Percentiles rank a stretch among this genome's conserved stretches.
These are phyloP conservation scores for Agaricus sinodeliciosus DNA, from an alignment of 768 basidiomycete genomes.

Conservation along the genomic window DNA sequence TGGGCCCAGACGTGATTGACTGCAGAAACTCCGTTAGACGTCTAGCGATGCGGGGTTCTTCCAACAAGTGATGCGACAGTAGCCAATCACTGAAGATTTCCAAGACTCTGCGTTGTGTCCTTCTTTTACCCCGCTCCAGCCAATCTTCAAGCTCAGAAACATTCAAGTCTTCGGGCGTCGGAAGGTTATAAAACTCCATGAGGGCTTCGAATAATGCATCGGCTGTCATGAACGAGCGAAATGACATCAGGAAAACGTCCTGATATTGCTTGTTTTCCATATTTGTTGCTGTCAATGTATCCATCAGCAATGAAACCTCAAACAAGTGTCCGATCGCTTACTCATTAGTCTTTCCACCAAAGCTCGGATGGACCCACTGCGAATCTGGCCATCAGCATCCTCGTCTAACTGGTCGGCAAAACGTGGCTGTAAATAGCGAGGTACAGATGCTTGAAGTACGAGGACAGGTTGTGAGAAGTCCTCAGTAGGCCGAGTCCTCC, in stretches of 20 bases:
- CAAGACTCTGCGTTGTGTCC: conserved; percentile 57
- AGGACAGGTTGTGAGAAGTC: conserved; percentile 26
- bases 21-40: conserved; percentile 51
- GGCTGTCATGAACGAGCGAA: conserved; percentile 71
- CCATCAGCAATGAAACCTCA: background rate
- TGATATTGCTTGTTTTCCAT: conserved; percentile 30
- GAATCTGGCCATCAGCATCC: conserved; percentile 59
- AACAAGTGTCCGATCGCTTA: background rate
- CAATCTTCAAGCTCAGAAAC: conserved; percentile 55
- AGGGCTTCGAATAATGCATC: conserved; percentile 65
- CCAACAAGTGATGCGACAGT: conserved; percentile 50
- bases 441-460: conserved; percentile 23
- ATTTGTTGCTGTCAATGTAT: conserved; percentile 16
- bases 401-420: conserved; percentile 59
- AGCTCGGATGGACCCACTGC: conserved; percentile 63
- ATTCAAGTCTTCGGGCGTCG: conserved; percentile 41
- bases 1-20: conserved; percentile 21
- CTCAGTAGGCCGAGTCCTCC: conserved; percentile 13
- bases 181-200: conserved; percentile 53
- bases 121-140: conserved; percentile 53
- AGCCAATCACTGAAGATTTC: conserved; percentile 56
- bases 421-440: conserved; percentile 57
- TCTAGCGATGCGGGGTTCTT: conserved; percentile 54
- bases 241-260: conserved; percentile 76
- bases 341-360: conserved; percentile 59